Percentiles rank a stretch among this genome's conserved stretches.
These are phyloP conservation scores for Pyrus hybrid DNA, from an alignment of 331 rosid genomes.

Conservation along the genomic window DNA sequence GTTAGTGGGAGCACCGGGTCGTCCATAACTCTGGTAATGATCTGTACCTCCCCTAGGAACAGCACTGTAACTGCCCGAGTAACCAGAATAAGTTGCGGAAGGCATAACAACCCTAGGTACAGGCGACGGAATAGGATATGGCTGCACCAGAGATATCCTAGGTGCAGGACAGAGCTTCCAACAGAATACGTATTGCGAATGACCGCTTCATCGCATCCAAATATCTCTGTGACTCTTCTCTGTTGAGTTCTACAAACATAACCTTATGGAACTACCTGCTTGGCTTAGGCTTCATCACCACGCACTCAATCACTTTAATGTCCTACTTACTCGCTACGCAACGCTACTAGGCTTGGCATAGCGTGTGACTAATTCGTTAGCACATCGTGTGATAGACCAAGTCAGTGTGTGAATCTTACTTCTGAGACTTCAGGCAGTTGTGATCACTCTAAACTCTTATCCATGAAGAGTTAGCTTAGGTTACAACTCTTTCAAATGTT, in stretches of 20 bases:
- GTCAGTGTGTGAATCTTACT: too few species aligned
- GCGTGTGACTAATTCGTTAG: too few species aligned
- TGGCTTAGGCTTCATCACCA: too few species aligned
- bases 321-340: too few species aligned
- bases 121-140: neutral
- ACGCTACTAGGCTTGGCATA: too few species aligned
- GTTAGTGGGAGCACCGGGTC: constrained; percentile 1
- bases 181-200: neutral
- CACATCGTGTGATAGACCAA: too few species aligned
- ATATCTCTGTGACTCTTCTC: constrained; percentile 30
- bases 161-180: neutral
- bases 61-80: neutral
- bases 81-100: constrained; percentile 9
- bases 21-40: constrained; percentile 4
- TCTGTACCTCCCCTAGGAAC: neutral
- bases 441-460: too few species aligned
- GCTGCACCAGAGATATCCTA: neutral
- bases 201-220: constrained; percentile 43
- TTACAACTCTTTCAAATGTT: too few species aligned
- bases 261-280: constrained; percentile 13
- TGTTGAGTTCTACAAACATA: constrained; percentile 46
- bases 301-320: too few species aligned
- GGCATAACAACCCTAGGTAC: constrained; percentile 5
- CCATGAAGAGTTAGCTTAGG: too few species aligned
- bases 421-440: too few species aligned